Evolutionary conservation across 2,329 filamentous ascomycete species (phyloP), one percentile per base, ranked within the genome.

Genomic region (Penicillium decumbens): DNA sequence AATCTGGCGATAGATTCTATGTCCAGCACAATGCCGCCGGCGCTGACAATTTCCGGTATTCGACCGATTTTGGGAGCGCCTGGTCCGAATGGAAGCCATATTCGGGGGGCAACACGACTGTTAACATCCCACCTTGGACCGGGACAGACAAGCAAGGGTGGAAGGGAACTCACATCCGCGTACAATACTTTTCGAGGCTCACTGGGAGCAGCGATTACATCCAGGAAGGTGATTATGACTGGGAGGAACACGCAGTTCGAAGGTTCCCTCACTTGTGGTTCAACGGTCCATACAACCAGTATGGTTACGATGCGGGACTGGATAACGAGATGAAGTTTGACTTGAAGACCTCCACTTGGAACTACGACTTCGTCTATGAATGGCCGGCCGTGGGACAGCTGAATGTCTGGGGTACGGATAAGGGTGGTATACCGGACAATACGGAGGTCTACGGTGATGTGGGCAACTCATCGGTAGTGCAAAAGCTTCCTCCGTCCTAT

Each of bases 341-440:
- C 37, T 43, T 33, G 5, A 65, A 68, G 32, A 73, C 80, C 41
- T 72, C 74, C 20, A 67, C 67, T 2, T 86, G 83, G 83, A 68
- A 72, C 15, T 80, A 78, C 56, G 73, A 81, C 56, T 80, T 84
- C 53, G 78, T 83, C 72, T 73, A 75, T 4, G 83, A 86, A 62
- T 85, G 81, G 77, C 83, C 83, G 1, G 76, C 77, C 3, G 68
- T 77, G 41, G 77, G 81, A 46, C 81, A 84, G 60, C 68, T 84
- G 51, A 86, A 84, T 55, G 74, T 83, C 7, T 85, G 83, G 83
- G 83, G 83, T 41, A 80, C 84, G 62, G 82, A 85, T 57, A 75
- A 77, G 0, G 77, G 84, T 63, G 81, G 81, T 29, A 67, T 78
- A 56, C 82, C 82, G 0, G 83, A 86, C 65, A 73, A 80, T 50